Evolutionary conservation across 2,329 filamentous ascomycete genomes (phyloP), one percentile per base, ranked within the genome.

Genomic region (Orbilia ellipsospora): DNA sequence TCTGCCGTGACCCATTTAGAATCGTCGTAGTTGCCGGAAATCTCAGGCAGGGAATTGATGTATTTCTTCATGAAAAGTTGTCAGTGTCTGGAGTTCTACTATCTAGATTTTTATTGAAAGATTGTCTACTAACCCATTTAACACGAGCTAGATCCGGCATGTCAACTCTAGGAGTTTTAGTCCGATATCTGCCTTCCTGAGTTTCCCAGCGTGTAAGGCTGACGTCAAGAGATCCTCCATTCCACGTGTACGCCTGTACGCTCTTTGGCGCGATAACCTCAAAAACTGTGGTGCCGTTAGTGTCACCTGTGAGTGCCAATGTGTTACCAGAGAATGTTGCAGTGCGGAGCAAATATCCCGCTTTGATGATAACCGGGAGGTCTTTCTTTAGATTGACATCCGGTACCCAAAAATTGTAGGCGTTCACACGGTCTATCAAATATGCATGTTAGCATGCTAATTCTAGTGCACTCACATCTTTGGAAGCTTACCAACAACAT

Each of bases 11-110:
- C 85, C 92, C 92, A 95, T 4, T 82, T 81, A 2, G 86, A 86
- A 81, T 95, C 92, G 62, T 92, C 88, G 78, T 93, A 94, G 0
- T 81, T 82, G 0, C 84, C 77, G 57, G 86, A 81, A 5, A 92
- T 83, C 80, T 94, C 92, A 0, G 92, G 92, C 0, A 95, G 86
- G 0, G 87, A 87, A 81, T 94, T 88, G 20, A 92, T 79, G 69
- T 87, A 88, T 80, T 89, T 89, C 92, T 78, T 50, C 2, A 54
- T 51, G 63, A 65, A 44, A 57, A 52, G 23, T 2, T 5, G 4
- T 45, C 18, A 18, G 8, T 59, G 16, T 6, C 8, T n/a, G 16
- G n/a, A 15, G 13, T 48, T 6, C 7, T 48, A 1, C 1, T 26
- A 12, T 16, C 8, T 28, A 1, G 15, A 28, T 15, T 5, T 23